Percentiles rank a stretch among this genome's conserved stretches.
Conservation (phyloP, 2,329 filamentous ascomycete species). For the Penicillium sp. region DNA sequence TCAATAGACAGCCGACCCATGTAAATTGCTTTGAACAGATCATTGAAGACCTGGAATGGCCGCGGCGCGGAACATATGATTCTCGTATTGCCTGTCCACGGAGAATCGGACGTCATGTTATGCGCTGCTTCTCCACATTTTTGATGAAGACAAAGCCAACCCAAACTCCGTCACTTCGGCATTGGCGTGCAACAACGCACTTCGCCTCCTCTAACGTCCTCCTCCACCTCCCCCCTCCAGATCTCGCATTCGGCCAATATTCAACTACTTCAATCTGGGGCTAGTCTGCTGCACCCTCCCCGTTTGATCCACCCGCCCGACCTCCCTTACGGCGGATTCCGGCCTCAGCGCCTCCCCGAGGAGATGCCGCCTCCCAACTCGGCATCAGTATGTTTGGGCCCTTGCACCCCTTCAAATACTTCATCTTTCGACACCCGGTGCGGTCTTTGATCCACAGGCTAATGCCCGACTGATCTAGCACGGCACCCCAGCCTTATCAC, state of each 20-base stretch:
- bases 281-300: neutral
- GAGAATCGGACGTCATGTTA: conserved; percentile 13
- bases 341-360: conserved; percentile 18
- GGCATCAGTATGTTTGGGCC: conserved; percentile 40
- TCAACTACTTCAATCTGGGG: neutral
- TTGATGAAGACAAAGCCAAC: conserved; percentile 4
- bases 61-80: neutral
- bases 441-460: neutral
- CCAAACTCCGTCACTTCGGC: neutral
- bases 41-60: neutral
- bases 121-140: conserved; percentile 15
- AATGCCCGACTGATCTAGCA: conserved; percentile 18
- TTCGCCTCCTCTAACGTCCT: neutral
- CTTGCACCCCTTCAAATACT: neutral
- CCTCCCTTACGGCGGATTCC: conserved; percentile 14
- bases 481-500: conserved; percentile 28
- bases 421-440: neutral
- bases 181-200: neutral
- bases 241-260: neutral
- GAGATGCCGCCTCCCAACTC: conserved; percentile 48
- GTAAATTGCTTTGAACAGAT: neutral
- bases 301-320: conserved; percentile 10
- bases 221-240: neutral
- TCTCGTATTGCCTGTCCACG: neutral
- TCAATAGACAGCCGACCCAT: neutral